Evolutionary conservation across 2,329 filamentous ascomycete genomes (phyloP).

Genomic region (Cordyceps cicadae): DNA sequence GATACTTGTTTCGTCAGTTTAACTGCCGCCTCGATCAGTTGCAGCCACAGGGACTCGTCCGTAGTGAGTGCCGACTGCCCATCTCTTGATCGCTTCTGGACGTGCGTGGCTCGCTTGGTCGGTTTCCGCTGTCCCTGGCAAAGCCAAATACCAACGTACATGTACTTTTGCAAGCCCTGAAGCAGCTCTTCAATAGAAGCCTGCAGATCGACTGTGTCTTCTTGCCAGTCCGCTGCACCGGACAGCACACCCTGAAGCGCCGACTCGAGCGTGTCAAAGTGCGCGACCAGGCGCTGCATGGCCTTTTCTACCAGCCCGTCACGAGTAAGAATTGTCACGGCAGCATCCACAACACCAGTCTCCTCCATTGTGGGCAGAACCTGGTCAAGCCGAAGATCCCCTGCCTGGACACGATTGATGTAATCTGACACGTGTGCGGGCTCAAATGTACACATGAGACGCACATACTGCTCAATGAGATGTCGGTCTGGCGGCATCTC

Average conservation of each 20-base stretch:
- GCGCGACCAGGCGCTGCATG: slow-evolving; percentile 75
- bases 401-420: slow-evolving; percentile 64
- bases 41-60: slow-evolving; percentile 52
- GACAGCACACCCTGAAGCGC: slow-evolving; percentile 66
- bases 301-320: slow-evolving; percentile 77
- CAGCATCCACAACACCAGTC: slow-evolving; percentile 84
- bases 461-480: slow-evolving; percentile 77
- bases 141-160: slow-evolving; percentile 89
- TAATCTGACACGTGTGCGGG: slow-evolving; percentile 78
- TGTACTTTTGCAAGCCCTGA: slow-evolving; percentile 76
- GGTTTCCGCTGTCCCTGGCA: slow-evolving; percentile 77
- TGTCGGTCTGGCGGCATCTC: slow-evolving; percentile 39
- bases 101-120: slow-evolving; percentile 34
- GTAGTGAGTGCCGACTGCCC: slow-evolving; percentile 37
- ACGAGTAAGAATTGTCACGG: slow-evolving; percentile 79
- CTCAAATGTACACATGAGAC: slow-evolving; percentile 83
- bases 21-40: slow-evolving; percentile 52
- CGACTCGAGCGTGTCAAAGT: slow-evolving; percentile 71
- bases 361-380: slow-evolving; percentile 83
- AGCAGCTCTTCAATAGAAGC: slow-evolving; percentile 67
- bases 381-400: slow-evolving; percentile 69
- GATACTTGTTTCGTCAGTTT: slow-evolving; percentile 58
- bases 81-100: slow-evolving; percentile 44
- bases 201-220: slow-evolving; percentile 41
- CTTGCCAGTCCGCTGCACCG: slow-evolving; percentile 48